Evolutionary conservation across 2,329 filamentous ascomycete genomes (phyloP).

Genomic region (Neonectria punicea): DNA sequence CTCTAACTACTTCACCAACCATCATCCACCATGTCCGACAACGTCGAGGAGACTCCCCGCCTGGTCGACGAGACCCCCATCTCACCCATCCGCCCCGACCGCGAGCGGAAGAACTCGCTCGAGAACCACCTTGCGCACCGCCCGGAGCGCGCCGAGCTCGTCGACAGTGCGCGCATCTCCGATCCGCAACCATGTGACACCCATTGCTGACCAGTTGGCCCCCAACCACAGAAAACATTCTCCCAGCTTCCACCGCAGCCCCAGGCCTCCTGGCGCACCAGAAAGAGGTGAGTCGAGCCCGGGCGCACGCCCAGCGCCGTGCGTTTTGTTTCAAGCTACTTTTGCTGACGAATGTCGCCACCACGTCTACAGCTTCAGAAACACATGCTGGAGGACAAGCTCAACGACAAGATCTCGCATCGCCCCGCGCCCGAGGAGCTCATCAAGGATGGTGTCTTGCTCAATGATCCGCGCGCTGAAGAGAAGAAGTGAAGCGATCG

Average conservation of each 20-base stretch:
- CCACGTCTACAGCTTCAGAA: constrained; percentile 70
- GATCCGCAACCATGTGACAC: constrained; percentile 44
- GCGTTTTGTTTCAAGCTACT: constrained; percentile 10
- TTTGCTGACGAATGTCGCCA: constrained; percentile 22
- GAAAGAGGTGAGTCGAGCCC: constrained; percentile 65
- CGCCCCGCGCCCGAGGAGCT: constrained; percentile 81
- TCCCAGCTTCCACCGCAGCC: constrained; percentile 80
- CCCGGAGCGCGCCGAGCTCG: constrained; percentile 78
- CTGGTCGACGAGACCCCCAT: constrained; percentile 63
- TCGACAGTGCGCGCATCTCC: constrained; percentile 73
- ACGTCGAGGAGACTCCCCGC: constrained; percentile 35
- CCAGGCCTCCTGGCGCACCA: constrained; percentile 84
- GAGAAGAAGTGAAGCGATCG: constrained; percentile 70
- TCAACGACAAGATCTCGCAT: constrained; percentile 87
- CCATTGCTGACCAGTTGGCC: constrained; percentile 35
- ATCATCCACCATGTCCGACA: constrained; percentile 44
- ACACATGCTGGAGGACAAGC: constrained; percentile 85
- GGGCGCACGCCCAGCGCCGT: constrained; percentile 1
- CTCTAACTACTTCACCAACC: constrained; percentile 7
- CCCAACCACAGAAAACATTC: constrained; percentile 77
- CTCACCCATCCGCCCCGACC: constrained; percentile 63
- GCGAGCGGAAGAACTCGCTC: constrained; percentile 72
- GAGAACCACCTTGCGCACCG: constrained; percentile 79
- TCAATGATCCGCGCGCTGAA: constrained; percentile 70
- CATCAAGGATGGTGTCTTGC: constrained; percentile 82